Base-by-base conservation (phyloP, 1,139 yeast species). In the Pichia sp. region DNA sequence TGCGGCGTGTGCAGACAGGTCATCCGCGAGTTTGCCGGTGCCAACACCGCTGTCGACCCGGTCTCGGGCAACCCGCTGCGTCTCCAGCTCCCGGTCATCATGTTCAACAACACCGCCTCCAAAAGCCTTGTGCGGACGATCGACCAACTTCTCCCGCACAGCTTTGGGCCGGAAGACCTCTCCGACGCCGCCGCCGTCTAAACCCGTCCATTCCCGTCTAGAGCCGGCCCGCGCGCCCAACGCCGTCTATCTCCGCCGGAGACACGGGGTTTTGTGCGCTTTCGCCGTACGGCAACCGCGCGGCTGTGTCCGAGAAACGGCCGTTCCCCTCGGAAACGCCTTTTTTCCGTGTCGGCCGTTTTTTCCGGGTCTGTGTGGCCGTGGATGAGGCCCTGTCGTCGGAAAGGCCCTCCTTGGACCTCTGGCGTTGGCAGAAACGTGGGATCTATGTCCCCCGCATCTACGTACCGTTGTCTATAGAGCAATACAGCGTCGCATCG, bases 1-100 rank as follows among this genome's bases (percentile, higher is more conserved):
- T 93, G 99, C 69, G 99, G 99, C 3, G 85, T 93, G 47, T 93
- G 99, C 65, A 77, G 99, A 55, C 99, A 93, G 68, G 80, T 87
- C 57, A 82, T 90, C 42, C 75, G 96, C 36, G 97, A 90, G 68
- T 90, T 90, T 69, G 79, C 73, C 1, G 50, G 45, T 2, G 8
- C 38, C 8, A 56, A 42, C 3, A 7, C 38, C 13, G 54, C 52
- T 16, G 11, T 11, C 45, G 47, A 50, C 23, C 5, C 16, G 5
- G 30, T 41, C 13, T 52, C 19, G 10, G 70, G 75, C 2, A 67
- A 57, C 4, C 61, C 59, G 4, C 55, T 63, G 11, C 59, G 61
- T 19, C 26, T 81, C 13, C 59, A 61, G 23, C 26, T 81, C 26
- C 84, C 85, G 0, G 69, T 88, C 1, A 78, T 77, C 62, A 84